Conservation (phyloP, 2,329 filamentous ascomycete genomes). For the Colletotrichum australisinense region DNA sequence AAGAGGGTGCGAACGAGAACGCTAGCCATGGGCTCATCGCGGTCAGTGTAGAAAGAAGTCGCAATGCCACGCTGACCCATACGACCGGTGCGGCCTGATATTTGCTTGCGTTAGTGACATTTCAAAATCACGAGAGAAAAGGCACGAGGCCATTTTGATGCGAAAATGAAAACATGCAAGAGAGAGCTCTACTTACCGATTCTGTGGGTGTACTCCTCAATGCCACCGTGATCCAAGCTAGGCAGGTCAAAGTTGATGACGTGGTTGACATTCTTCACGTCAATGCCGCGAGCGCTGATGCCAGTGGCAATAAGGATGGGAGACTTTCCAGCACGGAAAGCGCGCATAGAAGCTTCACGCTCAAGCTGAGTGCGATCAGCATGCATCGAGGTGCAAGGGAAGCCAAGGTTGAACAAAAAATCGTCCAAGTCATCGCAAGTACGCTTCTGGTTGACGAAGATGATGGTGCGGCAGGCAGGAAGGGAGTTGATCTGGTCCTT, state of each 20-base stretch:
- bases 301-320: constrained; percentile 90
- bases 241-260: constrained; percentile 96
- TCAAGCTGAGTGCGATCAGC: constrained; percentile 88
- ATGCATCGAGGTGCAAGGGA: constrained; percentile 92
- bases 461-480: constrained; percentile 81
- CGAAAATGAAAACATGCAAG: background rate
- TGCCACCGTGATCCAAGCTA: constrained; percentile 79
- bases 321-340: constrained; percentile 79
- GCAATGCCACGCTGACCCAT: constrained; percentile 90
- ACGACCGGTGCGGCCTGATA: constrained; percentile 85
- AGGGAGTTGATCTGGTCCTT: constrained; percentile 78
- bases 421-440: constrained; percentile 89
- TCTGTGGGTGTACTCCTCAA: constrained; percentile 92
- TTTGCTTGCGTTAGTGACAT: background rate
- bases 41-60: constrained; percentile 88
- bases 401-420: constrained; percentile 80
- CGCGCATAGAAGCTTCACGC: constrained; percentile 90
- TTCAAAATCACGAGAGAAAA: background rate
- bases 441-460: constrained; percentile 89
- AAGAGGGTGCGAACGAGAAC: constrained; percentile 84
- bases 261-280: constrained; percentile 87
- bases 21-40: constrained; percentile 77
- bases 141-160: background rate
- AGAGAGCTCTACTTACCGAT: constrained; percentile 73
- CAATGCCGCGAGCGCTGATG: constrained; percentile 87